A percentile compares a stretch with the other conserved stretches of the same genome.
Conservation (phyloP, 164 flowering plant species). For the Chimonanthus praecox region DNA sequence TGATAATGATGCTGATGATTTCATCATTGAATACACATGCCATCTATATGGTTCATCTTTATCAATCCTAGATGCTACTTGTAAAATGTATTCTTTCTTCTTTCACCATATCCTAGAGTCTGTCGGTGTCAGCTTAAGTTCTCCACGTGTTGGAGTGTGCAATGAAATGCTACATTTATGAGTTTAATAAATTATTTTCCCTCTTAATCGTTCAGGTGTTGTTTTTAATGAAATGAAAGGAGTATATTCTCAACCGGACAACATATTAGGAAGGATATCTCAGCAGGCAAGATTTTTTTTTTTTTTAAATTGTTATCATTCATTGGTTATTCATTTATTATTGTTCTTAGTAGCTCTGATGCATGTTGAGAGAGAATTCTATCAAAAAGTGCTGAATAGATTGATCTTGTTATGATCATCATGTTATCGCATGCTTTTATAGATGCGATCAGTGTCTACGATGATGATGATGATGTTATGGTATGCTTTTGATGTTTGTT, state of each 20-base stretch:
- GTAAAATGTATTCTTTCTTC: background rate
- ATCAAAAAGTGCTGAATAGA: no score
- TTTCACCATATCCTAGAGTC: no score
- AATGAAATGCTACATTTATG: background rate
- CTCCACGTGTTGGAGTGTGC: background rate
- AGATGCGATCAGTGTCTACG: no score
- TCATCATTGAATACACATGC: background rate
- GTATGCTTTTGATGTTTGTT: no score
- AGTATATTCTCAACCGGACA: constrained; percentile 98
- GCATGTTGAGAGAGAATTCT: background rate
- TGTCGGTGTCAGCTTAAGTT: background rate
- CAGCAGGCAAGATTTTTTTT: constrained; percentile 64
- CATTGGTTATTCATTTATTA: no score
- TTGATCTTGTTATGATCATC: no score
- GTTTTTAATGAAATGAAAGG: constrained; percentile 99
- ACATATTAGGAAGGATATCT: constrained; percentile 64
- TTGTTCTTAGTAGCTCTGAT: background rate
- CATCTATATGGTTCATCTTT: background rate
- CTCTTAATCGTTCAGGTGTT: constrained; percentile 54
- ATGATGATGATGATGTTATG: no score
- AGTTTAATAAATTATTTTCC: constrained; percentile 1
- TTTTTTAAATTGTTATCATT: background rate
- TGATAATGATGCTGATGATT: no score
- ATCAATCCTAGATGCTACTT: background rate
- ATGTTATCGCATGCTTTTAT: no score